Evolutionary conservation across 2,329 filamentous ascomycete genomes (phyloP).

Genomic region (Talaromyces rugulosus): DNA sequence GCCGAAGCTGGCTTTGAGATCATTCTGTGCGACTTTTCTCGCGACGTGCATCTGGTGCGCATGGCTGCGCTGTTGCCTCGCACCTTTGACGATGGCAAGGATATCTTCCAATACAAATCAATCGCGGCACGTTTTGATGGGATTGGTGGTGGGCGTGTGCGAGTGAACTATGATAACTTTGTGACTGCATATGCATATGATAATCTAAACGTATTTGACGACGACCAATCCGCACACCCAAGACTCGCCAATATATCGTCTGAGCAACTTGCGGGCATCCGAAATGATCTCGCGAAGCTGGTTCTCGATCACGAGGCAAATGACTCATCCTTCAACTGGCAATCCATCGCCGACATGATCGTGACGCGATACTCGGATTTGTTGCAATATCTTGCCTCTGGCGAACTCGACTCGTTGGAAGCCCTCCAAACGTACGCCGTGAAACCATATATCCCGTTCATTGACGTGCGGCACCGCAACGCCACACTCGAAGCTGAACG

Average conservation of each 20-base stretch:
- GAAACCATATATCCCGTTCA: constrained; percentile 28
- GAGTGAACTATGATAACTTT: constrained; percentile 47
- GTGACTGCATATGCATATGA: constrained; percentile 45
- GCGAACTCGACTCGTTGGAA: constrained; percentile 18
- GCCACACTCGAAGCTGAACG: constrained; percentile 22
- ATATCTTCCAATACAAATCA: constrained; percentile 19
- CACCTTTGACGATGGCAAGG: not conserved
- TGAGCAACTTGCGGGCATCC: constrained; percentile 32
- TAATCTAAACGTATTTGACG: constrained; percentile 35
- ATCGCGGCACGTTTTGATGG: constrained; percentile 28
- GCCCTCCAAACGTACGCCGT: constrained; percentile 26
- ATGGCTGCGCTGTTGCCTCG: constrained; percentile 22
- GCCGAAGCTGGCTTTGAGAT: constrained; percentile 8
- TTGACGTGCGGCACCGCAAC: constrained; percentile 30
- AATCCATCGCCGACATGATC: constrained; percentile 62
- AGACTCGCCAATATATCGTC: constrained; percentile 29
- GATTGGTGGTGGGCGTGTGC: constrained; percentile 38
- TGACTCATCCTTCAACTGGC: constrained; percentile 55
- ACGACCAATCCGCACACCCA: not conserved
- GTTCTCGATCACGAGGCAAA: constrained; percentile 29
- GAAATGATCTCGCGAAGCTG: constrained; percentile 43
- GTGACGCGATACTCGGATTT: constrained; percentile 58
- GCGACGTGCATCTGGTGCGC: constrained; percentile 33
- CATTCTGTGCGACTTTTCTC: constrained; percentile 40
- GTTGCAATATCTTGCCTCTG: constrained; percentile 37